A percentile compares a stretch with the other conserved stretches of the same genome.
Evolutionary conservation across 2,329 filamentous ascomycete genomes (phyloP).

Genomic region (Periconia sp.): DNA sequence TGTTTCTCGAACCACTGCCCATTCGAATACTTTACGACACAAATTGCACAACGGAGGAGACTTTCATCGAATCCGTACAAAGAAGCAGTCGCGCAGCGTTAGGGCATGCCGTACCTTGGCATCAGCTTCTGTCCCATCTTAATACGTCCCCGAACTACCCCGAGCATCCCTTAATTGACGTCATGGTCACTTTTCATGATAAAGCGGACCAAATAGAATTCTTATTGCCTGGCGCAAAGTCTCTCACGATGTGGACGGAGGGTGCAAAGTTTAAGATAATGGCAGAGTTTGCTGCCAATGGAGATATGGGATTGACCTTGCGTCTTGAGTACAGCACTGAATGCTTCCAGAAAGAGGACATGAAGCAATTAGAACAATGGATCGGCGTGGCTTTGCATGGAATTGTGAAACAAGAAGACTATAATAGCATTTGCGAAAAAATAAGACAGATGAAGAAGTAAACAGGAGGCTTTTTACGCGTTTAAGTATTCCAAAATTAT

Average conservation of each 20-base stretch:
- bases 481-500: too few relatives aligned
- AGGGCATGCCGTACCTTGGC: background rate
- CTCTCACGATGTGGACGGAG: constrained; percentile 13
- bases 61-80: background rate
- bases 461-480: too few relatives aligned
- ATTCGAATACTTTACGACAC: constrained; percentile 3
- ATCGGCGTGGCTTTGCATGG: constrained; percentile 1
- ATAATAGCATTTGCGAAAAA: background rate
- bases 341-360: constrained; percentile 7
- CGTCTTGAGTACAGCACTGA: constrained; percentile 19
- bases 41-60: too few relatives aligned
- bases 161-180: constrained; percentile 1
- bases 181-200: constrained; percentile 7
- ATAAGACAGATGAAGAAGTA: too few relatives aligned
- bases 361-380: background rate
- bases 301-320: constrained; percentile 3
- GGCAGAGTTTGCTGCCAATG: constrained; percentile 19
- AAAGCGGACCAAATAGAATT: background rate
- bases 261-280: constrained; percentile 31
- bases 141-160: background rate
- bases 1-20: constrained; percentile 8
- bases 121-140: background rate
- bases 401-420: background rate
- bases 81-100: background rate
- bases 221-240: constrained; percentile 11